These are phyloP conservation scores for Aristolochia contorta DNA, from an alignment of 164 flowering plant species.

Conservation along the genomic window DNA sequence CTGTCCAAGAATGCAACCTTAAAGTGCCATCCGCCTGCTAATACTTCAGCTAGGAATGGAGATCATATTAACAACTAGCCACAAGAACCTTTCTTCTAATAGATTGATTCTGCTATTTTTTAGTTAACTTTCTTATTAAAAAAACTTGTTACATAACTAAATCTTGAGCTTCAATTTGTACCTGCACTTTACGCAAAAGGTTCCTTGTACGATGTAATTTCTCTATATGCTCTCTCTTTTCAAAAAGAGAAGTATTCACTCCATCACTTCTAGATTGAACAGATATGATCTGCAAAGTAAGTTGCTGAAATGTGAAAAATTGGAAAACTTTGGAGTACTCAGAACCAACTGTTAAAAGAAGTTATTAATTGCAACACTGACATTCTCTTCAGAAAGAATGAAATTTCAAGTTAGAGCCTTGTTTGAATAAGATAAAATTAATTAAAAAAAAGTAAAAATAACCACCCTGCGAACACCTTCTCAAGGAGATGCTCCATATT, in stretches of 20 bases:
- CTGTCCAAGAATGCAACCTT: too few relatives aligned
- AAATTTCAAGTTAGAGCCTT: not conserved
- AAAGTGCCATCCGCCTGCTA: too few relatives aligned
- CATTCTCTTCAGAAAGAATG: not conserved
- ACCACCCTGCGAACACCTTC: conserved; percentile 39
- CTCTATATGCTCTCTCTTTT: conserved; percentile 94
- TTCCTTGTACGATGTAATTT: conserved; percentile 90
- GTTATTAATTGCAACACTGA: too few relatives aligned
- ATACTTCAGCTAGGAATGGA: too few relatives aligned
- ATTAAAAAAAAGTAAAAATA: not conserved
- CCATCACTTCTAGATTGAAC: conserved; percentile 96
- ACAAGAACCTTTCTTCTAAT: too few relatives aligned
- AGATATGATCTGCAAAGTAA: conserved; percentile 64
- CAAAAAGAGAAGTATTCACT: conserved; percentile 85
- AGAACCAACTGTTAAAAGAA: too few relatives aligned
- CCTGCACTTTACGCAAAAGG: conserved; percentile 98
- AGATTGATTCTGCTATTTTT: too few relatives aligned
- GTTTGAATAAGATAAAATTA: not conserved
- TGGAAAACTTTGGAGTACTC: not conserved
- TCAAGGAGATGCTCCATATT: conserved; percentile 96
- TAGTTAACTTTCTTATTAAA: too few relatives aligned
- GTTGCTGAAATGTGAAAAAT: conserved; percentile 1
- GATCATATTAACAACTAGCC: too few relatives aligned
- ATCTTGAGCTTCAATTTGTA: conserved; percentile 12
- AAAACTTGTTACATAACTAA: too few relatives aligned